Evolutionary conservation across 2,329 filamentous ascomycete genomes (phyloP).

Genomic region (Trichocomaceae sp.): DNA sequence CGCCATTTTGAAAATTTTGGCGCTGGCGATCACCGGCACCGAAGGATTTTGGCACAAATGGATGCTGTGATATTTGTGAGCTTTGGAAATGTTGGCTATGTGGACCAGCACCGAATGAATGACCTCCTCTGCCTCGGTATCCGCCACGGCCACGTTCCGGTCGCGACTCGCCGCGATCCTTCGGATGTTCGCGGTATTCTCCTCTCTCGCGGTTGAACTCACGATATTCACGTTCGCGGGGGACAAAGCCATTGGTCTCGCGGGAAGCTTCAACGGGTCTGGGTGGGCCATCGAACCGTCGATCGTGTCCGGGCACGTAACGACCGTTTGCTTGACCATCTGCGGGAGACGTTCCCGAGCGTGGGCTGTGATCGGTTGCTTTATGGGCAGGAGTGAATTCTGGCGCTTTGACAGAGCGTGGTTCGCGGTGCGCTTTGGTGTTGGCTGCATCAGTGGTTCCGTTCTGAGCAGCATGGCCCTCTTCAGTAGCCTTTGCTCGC

Average conservation of each 20-base stretch:
- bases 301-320: slow-evolving; percentile 25
- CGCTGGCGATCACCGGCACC: slow-evolving; percentile 31
- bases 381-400: slow-evolving; percentile 24
- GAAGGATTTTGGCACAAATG: slow-evolving; percentile 36
- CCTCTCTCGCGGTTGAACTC: slow-evolving; percentile 19
- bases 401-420: slow-evolving; percentile 30
- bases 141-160: slow-evolving; percentile 35
- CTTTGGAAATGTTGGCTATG: slow-evolving; percentile 36
- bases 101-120: slow-evolving; percentile 28
- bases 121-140: slow-evolving; percentile 37
- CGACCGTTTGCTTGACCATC: slow-evolving; percentile 30
- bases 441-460: slow-evolving; percentile 24
- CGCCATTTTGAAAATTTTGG: slow-evolving; percentile 29
- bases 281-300: slow-evolving; percentile 33
- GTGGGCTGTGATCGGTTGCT: slow-evolving; percentile 22
- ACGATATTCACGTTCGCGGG: slow-evolving; percentile 10
- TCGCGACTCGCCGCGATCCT: slow-evolving; percentile 31
- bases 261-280: slow-evolving; percentile 32
- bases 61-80: slow-evolving; percentile 34
- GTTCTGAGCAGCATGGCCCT: slow-evolving; percentile 19
- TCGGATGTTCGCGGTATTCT: slow-evolving; percentile 30
- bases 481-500: slow-evolving; percentile 27
- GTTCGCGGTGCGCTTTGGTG: slow-evolving; percentile 28
- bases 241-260: slow-evolving; percentile 22
- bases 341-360: slow-evolving; percentile 24